These are phyloP conservation scores for Harrya chromipes DNA, from an alignment of 768 basidiomycete genomes.

Conservation along the genomic window DNA sequence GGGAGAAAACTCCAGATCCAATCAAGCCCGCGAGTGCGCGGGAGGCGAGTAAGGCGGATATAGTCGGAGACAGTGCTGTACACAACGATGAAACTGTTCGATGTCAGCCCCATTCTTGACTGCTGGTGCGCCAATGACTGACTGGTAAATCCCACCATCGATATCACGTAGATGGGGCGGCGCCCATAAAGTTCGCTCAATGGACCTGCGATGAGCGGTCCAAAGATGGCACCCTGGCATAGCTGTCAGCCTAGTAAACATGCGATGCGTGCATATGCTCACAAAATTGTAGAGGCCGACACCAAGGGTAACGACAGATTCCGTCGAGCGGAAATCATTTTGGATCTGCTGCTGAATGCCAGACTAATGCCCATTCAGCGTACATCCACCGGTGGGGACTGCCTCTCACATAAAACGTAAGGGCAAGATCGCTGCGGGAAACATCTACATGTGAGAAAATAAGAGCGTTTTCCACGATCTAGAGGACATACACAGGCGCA, in stretches of 20 bases:
- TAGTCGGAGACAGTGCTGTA: slow-evolving; percentile 22
- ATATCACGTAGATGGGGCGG: slow-evolving; percentile 19
- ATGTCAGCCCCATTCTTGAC: slow-evolving; percentile 4
- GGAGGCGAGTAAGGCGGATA: slow-evolving; percentile 15
- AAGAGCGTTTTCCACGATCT: not conserved
- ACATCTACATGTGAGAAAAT: not conserved
- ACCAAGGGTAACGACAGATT: slow-evolving; percentile 24
- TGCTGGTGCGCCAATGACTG: not conserved
- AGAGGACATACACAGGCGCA: slow-evolving; percentile 26
- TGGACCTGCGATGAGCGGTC: slow-evolving; percentile 25
- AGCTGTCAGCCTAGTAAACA: not conserved
- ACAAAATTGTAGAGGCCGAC: slow-evolving; percentile 28
- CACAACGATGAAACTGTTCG: slow-evolving; percentile 21
- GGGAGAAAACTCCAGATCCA: slow-evolving; percentile 26
- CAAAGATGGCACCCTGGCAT: slow-evolving; percentile 22
- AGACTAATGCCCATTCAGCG: slow-evolving; percentile 18
- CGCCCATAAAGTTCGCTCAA: slow-evolving; percentile 27
- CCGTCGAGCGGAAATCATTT: slow-evolving; percentile 17
- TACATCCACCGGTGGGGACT: not conserved
- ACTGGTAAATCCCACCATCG: slow-evolving; percentile 23
- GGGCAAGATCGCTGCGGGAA: slow-evolving; percentile 19
- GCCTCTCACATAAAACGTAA: slow-evolving; percentile 28
- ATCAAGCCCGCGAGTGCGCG: slow-evolving; percentile 23
- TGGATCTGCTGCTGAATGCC: slow-evolving; percentile 29
- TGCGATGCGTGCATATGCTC: slow-evolving; percentile 1